Evolutionary conservation across 768 basidiomycete genomes (phyloP), one percentile per base, ranked within the genome.

Genomic region (Boletus sensibilis): DNA sequence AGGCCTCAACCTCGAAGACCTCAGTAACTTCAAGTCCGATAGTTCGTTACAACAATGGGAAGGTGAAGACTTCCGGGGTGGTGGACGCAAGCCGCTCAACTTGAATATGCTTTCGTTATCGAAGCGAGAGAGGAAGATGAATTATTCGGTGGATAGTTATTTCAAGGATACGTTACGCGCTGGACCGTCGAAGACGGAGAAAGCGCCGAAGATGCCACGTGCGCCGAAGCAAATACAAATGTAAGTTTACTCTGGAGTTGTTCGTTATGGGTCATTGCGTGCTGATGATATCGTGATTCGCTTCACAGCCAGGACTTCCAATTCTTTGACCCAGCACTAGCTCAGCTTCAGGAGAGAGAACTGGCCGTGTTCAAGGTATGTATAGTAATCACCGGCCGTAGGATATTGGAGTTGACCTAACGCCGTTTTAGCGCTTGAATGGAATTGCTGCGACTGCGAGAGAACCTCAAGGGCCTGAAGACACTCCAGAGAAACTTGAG

Each of bases 1-100:
- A 63, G 87, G 84, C 2, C 81, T 98, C 51, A 94, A 92, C 64
- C 67, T 99, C 43, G 97, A 99, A 67, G 95, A 97, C 64, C 78
- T 98, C 34, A 95, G 90, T 69, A 98, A 92, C 76, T 99, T 98
- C 83, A 96, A 97, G 74, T 87, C 92, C 9, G 94, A 98, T 62
- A 88, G 87, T 27, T 88, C 87, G 23, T 84, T 94, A 33, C 91
- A 94, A 61, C 90, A 92, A 64, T 97, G 94, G 94, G 94, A 98
- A 64, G 94, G 94, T 34, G 92, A 97, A 71, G 93, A 96, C 66
- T 98, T 94, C 73, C 78, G 88, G 27, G 69, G 82, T 18, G 91
- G 83, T 18, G 91, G 89, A 75, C 83, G 85, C 68, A 91, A 91
- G 71, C 59, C 75, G 3, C 78, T 92, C 46, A 86, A 85, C 64